Evolutionary conservation across 1,284 basidiomycete genomes (phyloP).

Genomic region (Leccinum brunneo-olivaceum): DNA sequence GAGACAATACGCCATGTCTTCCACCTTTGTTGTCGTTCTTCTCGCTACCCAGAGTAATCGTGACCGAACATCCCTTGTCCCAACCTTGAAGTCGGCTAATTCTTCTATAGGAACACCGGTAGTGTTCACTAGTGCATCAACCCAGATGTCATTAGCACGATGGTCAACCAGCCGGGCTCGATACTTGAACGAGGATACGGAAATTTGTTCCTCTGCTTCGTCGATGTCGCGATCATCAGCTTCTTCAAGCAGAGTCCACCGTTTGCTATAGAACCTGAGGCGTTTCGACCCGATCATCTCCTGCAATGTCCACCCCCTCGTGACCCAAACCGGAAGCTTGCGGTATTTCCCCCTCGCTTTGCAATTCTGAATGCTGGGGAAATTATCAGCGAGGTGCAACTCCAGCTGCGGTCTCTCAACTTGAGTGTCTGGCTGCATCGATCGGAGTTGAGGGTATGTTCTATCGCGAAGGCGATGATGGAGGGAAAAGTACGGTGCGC

Average conservation of each 20-base stretch:
- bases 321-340: constrained; percentile 16
- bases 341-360: constrained; percentile 1
- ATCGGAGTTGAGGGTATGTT: constrained; percentile 3
- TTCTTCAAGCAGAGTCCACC: constrained; percentile 22
- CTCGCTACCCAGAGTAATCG: constrained; percentile 21
- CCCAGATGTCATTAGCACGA: constrained; percentile 12
- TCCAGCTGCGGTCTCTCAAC: constrained; percentile 13
- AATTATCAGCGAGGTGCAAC: constrained; percentile 9
- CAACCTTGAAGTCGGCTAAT: constrained; percentile 12
- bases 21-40: constrained; percentile 20
- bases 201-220: constrained; percentile 13
- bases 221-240: constrained; percentile 13
- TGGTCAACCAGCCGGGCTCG: constrained; percentile 21
- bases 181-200: constrained; percentile 16
- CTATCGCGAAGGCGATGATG: constrained; percentile 5
- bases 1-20: constrained; percentile 25
- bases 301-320: constrained; percentile 27
- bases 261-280: constrained; percentile 24
- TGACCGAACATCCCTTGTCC: constrained; percentile 13
- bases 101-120: constrained; percentile 13
- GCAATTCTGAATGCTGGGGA: not conserved
- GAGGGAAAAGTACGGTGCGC: constrained; percentile 8
- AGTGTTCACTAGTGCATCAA: constrained; percentile 4
- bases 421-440: constrained; percentile 17
- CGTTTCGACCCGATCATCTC: constrained; percentile 22